These are phyloP conservation scores for Metschnikowia dekortorum DNA, from an alignment of 805 yeast species.

Conservation along the genomic window DNA sequence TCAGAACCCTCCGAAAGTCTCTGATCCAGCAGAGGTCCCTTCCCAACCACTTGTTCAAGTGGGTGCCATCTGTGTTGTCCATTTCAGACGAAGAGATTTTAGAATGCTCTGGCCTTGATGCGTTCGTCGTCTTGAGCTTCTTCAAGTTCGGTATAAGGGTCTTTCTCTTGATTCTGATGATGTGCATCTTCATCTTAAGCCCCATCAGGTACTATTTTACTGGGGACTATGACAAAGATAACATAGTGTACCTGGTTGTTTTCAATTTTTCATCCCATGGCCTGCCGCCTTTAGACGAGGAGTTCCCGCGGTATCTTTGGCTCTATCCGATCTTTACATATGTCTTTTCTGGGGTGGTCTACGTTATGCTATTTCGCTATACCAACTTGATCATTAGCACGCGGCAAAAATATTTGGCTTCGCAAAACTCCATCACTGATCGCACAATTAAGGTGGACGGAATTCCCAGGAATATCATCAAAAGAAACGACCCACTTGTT, in stretches of 20 bases:
- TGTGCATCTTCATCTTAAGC: slow-evolving; percentile 29
- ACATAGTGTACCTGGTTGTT: slow-evolving; percentile 17
- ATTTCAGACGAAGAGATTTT: slow-evolving; percentile 25
- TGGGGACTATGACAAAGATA: slow-evolving; percentile 42
- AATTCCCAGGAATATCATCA: slow-evolving; percentile 43
- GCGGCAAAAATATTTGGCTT: slow-evolving; percentile 54
- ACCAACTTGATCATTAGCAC: slow-evolving; percentile 48
- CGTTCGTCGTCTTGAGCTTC: slow-evolving; percentile 36
- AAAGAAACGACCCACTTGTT: slow-evolving; percentile 34
- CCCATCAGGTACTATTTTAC: slow-evolving; percentile 38
- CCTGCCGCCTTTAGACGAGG: slow-evolving; percentile 27
- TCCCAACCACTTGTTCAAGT: slow-evolving; percentile 32
- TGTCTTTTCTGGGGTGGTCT: slow-evolving; percentile 46
- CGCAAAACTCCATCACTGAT: slow-evolving; percentile 57
- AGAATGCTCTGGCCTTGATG: slow-evolving; percentile 24
- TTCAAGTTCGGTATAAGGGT: slow-evolving; percentile 30
- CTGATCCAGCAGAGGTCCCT: slow-evolving; percentile 32
- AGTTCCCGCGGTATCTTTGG: slow-evolving; percentile 44
- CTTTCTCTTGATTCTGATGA: slow-evolving; percentile 18
- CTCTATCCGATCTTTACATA: slow-evolving; percentile 55
- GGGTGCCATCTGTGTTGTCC: slow-evolving; percentile 23
- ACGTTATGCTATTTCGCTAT: slow-evolving; percentile 40
- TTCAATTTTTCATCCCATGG: slow-evolving; percentile 7
- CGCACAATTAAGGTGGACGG: slow-evolving; percentile 54
- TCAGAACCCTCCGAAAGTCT: slow-evolving; percentile 46